Percentiles rank a stretch among this genome's conserved stretches.
Evolutionary conservation across 345 rosid species (phyloP).

Genomic region (Salix caprea): DNA sequence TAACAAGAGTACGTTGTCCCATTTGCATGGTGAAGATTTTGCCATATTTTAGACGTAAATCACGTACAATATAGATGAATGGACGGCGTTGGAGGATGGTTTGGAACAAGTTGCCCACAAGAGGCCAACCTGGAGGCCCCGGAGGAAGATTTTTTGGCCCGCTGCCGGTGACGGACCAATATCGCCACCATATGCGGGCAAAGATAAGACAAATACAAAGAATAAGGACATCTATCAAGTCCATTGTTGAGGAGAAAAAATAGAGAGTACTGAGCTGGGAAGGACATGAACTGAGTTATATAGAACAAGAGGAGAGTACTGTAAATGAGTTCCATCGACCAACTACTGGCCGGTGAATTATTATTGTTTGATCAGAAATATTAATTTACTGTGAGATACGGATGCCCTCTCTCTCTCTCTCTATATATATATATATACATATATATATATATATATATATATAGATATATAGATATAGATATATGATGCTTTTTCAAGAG

Average conservation of each 20-base stretch:
- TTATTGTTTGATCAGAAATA: background rate
- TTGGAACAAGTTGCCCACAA: constrained; percentile 29
- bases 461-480: too few species aligned
- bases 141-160: constrained; percentile 20
- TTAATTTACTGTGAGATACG: background rate
- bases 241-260: constrained; percentile 33
- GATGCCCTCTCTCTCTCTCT: too few species aligned
- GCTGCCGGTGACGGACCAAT: constrained; percentile 7
- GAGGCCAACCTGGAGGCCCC: constrained; percentile 33
- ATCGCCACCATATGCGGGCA: constrained; percentile 20
- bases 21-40: constrained; percentile 33
- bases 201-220: constrained; percentile 31
- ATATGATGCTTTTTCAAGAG: too few species aligned
- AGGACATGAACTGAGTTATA: background rate
- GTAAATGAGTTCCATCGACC: background rate
- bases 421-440: too few species aligned
- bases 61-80: constrained; percentile 21
- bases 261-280: background rate
- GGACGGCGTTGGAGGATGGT: constrained; percentile 25
- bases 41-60: constrained; percentile 30
- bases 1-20: constrained; percentile 31
- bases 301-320: background rate
- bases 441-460: too few species aligned
- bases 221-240: constrained; percentile 48
- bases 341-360: background rate